These are phyloP conservation scores for Saccharomycopsis fibuligera DNA, from an alignment of 805 yeast genomes.

Conservation along the genomic window DNA sequence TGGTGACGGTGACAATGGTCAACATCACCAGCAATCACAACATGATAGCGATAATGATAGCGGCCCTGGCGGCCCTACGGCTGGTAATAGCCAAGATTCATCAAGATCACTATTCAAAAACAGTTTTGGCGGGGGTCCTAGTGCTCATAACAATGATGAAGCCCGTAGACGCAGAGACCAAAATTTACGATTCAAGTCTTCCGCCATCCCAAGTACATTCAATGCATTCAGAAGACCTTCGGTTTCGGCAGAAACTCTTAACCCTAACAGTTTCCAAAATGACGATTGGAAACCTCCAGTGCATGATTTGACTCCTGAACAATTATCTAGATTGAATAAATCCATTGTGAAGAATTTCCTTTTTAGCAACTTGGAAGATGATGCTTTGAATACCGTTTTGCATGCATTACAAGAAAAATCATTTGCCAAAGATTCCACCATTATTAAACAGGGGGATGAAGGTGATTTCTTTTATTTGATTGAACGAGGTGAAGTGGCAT, in stretches of 20 bases:
- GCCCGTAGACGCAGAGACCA: too few species aligned
- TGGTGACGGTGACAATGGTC: not conserved
- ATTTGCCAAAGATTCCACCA: slow-evolving; percentile 50
- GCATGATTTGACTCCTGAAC: slow-evolving; percentile 55
- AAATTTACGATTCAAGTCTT: not conserved
- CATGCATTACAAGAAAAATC: slow-evolving; percentile 75
- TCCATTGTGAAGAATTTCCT: slow-evolving; percentile 77
- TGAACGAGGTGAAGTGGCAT: slow-evolving; percentile 81
- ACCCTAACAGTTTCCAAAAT: slow-evolving; percentile 61
- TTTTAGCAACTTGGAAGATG: slow-evolving; percentile 72
- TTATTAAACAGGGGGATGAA: slow-evolving; percentile 87
- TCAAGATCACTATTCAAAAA: slow-evolving; percentile 25
- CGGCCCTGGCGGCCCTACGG: too few species aligned
- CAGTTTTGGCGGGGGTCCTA: slow-evolving; percentile 25
- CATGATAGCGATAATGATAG: not conserved
- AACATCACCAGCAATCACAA: not conserved
- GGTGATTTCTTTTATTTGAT: slow-evolving; percentile 89
- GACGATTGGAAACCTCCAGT: slow-evolving; percentile 72
- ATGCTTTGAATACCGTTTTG: slow-evolving; percentile 68
- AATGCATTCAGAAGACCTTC: slow-evolving; percentile 83
- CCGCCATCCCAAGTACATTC: slow-evolving; percentile 46
- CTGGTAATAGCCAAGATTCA: slow-evolving; percentile 1
- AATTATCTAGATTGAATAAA: slow-evolving; percentile 58
- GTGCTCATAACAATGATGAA: not conserved
- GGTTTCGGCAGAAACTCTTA: slow-evolving; percentile 82